Evolutionary conservation across 2,329 filamentous ascomycete genomes (phyloP), one percentile per base, ranked within the genome.

Genomic region (Epichloe elymi): DNA sequence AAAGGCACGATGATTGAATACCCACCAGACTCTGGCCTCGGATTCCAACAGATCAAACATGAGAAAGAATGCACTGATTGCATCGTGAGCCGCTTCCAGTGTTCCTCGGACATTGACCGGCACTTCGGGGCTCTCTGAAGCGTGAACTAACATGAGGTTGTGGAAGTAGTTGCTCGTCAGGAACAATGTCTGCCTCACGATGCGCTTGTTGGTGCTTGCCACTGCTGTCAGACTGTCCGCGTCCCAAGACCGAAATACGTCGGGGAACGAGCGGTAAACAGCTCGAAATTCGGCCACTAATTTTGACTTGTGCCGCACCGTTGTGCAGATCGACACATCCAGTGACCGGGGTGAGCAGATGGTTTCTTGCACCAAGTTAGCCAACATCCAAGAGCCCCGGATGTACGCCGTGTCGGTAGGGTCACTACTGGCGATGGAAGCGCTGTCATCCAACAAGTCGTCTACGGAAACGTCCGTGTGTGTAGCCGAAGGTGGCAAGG

Each of bases 1-100:
- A 90, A 90, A 90, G 0, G 86, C 86, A 1, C 86, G 73, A 62
- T 90, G 86, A 63, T 88, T 86, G 57, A 89, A 88, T 0, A 88
- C 85, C 86, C 86, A 91, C 86, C 86, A 90, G 1, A 89, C 85
- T 14, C 82, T 76, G 1, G 85, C 84, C 68, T 91, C 86, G 15
- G 72, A 71, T 57, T 83, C 79, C 55, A 89, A 81, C 12, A 87
- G 68, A 38, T 70, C 72, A 66, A 82, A 86, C 6, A 89, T 73
- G 52, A 88, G 73, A 63, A 90, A 89, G 62, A 89, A 91, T 1
- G 84, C 73, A 43, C 74, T 76, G 45, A 91, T 79, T 4, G 86
- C 86, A 61, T 86, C 83, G 58, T 88, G 82, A 0, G 86, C 86
- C 0, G 85, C 84, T 64, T 89, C 85, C 12, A 90, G 69, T 3